phyloP scores from a whole-genome alignment of 805 yeast genomes.

The Saitoella complicata region DNA sequence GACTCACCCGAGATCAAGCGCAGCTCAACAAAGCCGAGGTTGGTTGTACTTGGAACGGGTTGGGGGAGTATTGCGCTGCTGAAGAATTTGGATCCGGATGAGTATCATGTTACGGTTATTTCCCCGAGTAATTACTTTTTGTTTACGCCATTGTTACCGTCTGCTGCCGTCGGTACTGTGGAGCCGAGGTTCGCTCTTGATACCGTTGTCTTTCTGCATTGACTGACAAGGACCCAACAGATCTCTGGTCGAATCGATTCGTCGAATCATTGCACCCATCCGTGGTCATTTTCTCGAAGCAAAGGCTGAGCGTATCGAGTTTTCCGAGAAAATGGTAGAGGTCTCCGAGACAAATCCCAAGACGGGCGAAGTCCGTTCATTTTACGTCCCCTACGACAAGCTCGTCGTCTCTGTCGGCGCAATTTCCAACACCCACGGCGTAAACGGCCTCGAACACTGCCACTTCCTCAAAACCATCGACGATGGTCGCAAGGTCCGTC shows the following conservation, averaged over 20 bases:
- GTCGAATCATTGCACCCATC: conserved; percentile 35
- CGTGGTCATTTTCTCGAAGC: conserved; percentile 51
- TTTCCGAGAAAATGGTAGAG: conserved; percentile 40
- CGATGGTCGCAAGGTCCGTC: conserved; percentile 42
- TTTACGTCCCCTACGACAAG: conserved; percentile 58
- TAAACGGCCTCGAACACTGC: conserved; percentile 48
- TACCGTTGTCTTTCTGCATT: conserved; percentile 13
- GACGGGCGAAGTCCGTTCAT: conserved; percentile 27
- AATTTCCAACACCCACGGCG: conserved; percentile 53
- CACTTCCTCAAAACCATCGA: conserved; percentile 48
- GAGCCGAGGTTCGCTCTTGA: background rate
- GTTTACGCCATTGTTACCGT: conserved; percentile 90
- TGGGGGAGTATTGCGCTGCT: conserved; percentile 87
- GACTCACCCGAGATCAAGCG: conserved; percentile 26
- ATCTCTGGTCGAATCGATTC: conserved; percentile 46
- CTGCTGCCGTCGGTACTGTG: conserved; percentile 86
- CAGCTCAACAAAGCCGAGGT: conserved; percentile 50
- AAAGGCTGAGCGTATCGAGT: conserved; percentile 40
- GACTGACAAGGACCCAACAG: conserved; percentile 30
- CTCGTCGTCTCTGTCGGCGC: conserved; percentile 56
- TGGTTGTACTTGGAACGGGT: conserved; percentile 50
- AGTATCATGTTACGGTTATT: conserved; percentile 75
- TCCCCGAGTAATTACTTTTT: conserved; percentile 88
- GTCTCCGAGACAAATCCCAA: conserved; percentile 31
- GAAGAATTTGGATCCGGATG: conserved; percentile 68